These are phyloP conservation scores for Trichoderma erinaceum DNA, from an alignment of 495 filamentous ascomycete genomes.

Conservation along the genomic window DNA sequence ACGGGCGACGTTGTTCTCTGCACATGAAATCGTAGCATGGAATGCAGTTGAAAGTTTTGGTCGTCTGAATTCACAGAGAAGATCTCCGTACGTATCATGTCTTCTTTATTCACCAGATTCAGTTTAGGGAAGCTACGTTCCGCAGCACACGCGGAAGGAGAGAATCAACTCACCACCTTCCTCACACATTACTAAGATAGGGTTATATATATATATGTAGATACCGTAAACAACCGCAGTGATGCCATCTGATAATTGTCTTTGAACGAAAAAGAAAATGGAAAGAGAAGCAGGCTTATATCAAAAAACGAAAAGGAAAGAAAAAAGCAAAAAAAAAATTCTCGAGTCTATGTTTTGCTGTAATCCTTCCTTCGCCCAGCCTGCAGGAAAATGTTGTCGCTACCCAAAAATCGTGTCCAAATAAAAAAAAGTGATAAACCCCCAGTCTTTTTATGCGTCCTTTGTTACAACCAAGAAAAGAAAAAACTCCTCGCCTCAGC, in stretches of 20 bases:
- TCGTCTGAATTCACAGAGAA: too few species aligned
- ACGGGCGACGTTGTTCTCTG: too few species aligned
- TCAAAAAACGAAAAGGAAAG: background rate
- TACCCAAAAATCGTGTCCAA: conserved; percentile 1
- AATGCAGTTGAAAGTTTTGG: too few species aligned
- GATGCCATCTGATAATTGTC: conserved; percentile 8
- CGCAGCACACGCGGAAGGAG: background rate
- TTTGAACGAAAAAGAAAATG: background rate
- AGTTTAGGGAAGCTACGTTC: background rate
- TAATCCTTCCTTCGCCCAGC: conserved; percentile 11
- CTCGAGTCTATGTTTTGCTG: conserved; percentile 10
- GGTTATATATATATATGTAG: background rate
- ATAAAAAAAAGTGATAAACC: background rate
- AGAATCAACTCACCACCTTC: background rate
- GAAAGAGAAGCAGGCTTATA: background rate
- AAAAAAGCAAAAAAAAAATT: background rate
- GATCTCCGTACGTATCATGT: too few species aligned
- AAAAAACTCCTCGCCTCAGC: conserved; percentile 4
- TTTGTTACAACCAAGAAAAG: background rate
- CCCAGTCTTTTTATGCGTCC: conserved; percentile 7
- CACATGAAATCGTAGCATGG: too few species aligned
- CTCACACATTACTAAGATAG: conserved; percentile 1
- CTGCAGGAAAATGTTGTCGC: conserved; percentile 10
- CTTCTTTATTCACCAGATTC: background rate
- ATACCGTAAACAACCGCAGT: conserved; percentile 8